Evolutionary conservation across 2,329 filamentous ascomycete genomes (phyloP).

Genomic region (Aspergillus sp.): DNA sequence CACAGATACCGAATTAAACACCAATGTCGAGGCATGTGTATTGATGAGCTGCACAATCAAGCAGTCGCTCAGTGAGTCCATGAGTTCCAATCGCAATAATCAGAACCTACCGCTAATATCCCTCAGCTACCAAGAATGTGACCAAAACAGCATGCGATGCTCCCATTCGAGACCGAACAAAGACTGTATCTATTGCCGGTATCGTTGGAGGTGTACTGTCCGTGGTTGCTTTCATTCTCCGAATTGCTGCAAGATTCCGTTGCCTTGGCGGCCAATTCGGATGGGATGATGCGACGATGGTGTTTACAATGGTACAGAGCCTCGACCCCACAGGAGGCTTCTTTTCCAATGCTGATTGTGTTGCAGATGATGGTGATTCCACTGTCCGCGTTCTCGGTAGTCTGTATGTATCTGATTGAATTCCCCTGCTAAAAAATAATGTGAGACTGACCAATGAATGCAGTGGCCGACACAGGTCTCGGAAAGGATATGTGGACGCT

Average conservation of each 20-base stretch:
- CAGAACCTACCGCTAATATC: conserved; percentile 6
- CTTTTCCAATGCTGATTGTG: not conserved
- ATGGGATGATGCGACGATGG: conserved; percentile 36
- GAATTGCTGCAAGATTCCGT: conserved; percentile 32
- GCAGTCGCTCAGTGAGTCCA: conserved; percentile 28
- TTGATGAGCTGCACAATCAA: conserved; percentile 28
- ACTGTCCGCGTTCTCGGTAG: conserved; percentile 18
- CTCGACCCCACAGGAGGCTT: not conserved
- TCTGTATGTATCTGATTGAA: conserved; percentile 14
- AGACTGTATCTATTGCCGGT: conserved; percentile 25
- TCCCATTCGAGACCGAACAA: conserved; percentile 30
- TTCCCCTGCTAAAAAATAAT: not conserved
- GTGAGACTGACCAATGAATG: conserved; percentile 4
- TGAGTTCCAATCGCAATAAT: too few species aligned
- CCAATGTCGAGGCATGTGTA: conserved; percentile 29
- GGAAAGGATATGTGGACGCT: conserved; percentile 43
- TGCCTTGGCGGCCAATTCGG: conserved; percentile 31
- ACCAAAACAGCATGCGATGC: conserved; percentile 34
- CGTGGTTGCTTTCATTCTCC: conserved; percentile 25
- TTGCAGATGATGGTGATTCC: conserved; percentile 14
- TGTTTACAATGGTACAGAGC: conserved; percentile 21
- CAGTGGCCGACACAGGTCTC: conserved; percentile 36
- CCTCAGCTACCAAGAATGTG: conserved; percentile 36
- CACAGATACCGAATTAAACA: conserved; percentile 26
- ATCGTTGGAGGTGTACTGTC: conserved; percentile 30